Percentiles rank a stretch among this genome's conserved stretches.
Conservation (phyloP, 2,329 filamentous ascomycete species). For the Pezicula radicicola region DNA sequence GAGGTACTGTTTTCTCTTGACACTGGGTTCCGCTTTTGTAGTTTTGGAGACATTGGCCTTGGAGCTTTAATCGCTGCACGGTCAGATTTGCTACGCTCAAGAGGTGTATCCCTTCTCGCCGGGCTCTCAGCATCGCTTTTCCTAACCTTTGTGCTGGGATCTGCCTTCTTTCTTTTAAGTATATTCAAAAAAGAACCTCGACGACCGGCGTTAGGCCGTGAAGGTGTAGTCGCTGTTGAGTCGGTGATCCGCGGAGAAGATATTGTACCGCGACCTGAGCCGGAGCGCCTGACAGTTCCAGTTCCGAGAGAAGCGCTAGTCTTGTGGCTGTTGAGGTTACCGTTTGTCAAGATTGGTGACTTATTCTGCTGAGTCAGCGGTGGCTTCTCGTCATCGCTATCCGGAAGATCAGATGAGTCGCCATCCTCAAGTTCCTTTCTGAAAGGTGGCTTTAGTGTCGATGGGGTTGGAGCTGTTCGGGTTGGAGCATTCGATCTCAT, state of each 20-base stretch:
- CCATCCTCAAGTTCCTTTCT: conserved; percentile 49
- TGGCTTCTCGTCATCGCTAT: conserved; percentile 52
- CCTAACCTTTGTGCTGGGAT: conserved; percentile 47
- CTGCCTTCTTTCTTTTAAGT: conserved; percentile 62
- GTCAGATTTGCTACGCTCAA: conserved; percentile 57
- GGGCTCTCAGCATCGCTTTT: conserved; percentile 55
- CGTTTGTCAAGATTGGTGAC: conserved; percentile 10
- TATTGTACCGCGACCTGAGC: conserved; percentile 29
- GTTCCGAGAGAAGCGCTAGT: conserved; percentile 18
- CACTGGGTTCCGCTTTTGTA: conserved; percentile 42
- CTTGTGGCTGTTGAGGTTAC: conserved; percentile 8
- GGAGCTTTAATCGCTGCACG: conserved; percentile 40
- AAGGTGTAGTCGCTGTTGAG: conserved; percentile 2
- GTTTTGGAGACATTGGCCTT: conserved; percentile 31
- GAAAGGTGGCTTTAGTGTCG: conserved; percentile 48
- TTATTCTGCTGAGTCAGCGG: conserved; percentile 14
- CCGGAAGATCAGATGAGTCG: conserved; percentile 56
- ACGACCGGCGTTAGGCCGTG: conserved; percentile 31
- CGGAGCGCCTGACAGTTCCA: conserved; percentile 33
- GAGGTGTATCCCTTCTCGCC: conserved; percentile 57
- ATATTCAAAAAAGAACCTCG: conserved; percentile 54
- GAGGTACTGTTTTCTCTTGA: conserved; percentile 35
- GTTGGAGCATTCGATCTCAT: conserved; percentile 18
- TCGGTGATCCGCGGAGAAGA: conserved; percentile 4
- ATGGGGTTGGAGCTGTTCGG: not conserved